Evolutionary conservation across 768 basidiomycete species (phyloP).

Genomic region (Amanita phalloides): DNA sequence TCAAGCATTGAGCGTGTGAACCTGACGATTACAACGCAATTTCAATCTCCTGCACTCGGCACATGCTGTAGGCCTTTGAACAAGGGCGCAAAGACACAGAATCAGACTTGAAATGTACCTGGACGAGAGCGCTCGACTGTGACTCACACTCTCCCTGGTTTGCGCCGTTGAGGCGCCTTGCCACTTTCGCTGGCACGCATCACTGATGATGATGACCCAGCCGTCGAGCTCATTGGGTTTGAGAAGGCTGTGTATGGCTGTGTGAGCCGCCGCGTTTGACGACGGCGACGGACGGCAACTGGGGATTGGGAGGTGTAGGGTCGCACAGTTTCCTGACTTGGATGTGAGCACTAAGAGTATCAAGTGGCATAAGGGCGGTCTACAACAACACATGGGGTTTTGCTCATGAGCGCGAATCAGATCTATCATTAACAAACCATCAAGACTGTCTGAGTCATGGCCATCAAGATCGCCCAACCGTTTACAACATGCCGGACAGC

Average conservation of each 20-base stretch:
- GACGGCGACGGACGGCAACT: too few relatives aligned
- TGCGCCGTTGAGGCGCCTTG: slow-evolving; percentile 17
- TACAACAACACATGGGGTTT: background rate
- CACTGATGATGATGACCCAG: background rate
- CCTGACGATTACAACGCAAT: slow-evolving; percentile 56
- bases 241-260: background rate
- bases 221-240: background rate
- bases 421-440: background rate
- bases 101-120: background rate
- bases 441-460: slow-evolving; percentile 14
- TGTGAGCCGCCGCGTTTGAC: background rate
- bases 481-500: background rate
- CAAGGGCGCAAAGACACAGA: background rate
- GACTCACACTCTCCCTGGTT: slow-evolving; percentile 36
- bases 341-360: background rate
- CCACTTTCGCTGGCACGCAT: background rate
- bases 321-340: background rate
- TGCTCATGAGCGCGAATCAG: slow-evolving; percentile 2
- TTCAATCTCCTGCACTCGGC: slow-evolving; percentile 50
- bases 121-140: background rate
- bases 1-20: slow-evolving; percentile 14
- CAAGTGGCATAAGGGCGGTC: background rate
- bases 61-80: slow-evolving; percentile 35
- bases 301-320: background rate
- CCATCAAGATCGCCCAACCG: slow-evolving; percentile 5